Base-by-base conservation (phyloP, 2,329 filamentous ascomycete genomes). In the Penicillium sp. region DNA sequence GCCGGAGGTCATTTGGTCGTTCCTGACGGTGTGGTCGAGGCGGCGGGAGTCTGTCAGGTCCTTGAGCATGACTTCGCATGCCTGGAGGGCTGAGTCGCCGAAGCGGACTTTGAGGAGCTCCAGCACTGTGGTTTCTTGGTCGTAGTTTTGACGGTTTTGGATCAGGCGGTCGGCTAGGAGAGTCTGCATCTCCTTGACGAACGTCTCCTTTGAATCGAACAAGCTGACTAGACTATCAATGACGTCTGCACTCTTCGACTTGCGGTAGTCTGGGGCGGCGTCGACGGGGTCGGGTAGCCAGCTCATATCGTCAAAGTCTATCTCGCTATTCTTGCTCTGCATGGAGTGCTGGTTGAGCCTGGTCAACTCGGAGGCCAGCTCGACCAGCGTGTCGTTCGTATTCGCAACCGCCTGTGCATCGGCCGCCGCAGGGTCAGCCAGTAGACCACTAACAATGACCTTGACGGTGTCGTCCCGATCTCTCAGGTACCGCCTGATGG, bases 21-120 rank as follows among this genome's bases (percentile, higher is more conserved):
- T 81, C 40, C 85, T 79, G 44, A 96, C 85, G 11, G 82, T 78
- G 7, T 80, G 76, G 68, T 97, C 90, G 55, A 95, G 84, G 40
- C 85, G 83, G 57, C 83, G 82, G 1, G 92, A 96, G 67, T 97
- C 92, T 61, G 89, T 83, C 34, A 97, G 89, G 70, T 99, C 94
- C 60, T 89, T 90, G 54, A 99, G 84, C 94, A 99, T 99, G 66
- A 99, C 94, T 69, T 99, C 93, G 72, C 92, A 97, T 46, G 90
- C 90, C 70, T 97, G 94, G 43, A 99, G 78, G 14, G 91, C 86
- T 27, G 84, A 82, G 61, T 97, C 91, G 22, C 93, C 93, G 53
- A 97, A 92, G 8, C 92, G 86, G 57, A 90, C 83, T 76, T 97
- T 97, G 55, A 99, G 82, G 9, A 97, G 82, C 54, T 93, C 87